Percentiles rank a stretch among this genome's conserved stretches.
These are phyloP conservation scores for Tulasnella sp. DNA, from an alignment of 768 basidiomycete genomes.

Conservation along the genomic window DNA sequence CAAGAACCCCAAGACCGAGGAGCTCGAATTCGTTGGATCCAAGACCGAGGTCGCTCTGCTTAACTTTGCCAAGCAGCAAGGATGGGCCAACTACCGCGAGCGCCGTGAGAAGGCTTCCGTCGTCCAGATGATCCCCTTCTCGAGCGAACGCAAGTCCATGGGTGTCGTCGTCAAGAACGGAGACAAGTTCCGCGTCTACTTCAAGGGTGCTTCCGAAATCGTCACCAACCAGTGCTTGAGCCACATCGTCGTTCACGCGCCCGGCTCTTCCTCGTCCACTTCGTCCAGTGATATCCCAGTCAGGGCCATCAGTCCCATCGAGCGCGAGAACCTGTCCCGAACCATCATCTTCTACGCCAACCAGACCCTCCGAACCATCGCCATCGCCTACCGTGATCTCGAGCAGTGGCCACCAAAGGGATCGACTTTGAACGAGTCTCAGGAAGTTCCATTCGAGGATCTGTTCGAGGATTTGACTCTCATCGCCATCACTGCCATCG, in stretches of 20 bases:
- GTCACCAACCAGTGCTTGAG: slow-evolving; percentile 67
- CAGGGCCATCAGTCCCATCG: slow-evolving; percentile 57
- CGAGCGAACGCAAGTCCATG: slow-evolving; percentile 91
- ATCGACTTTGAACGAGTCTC: slow-evolving; percentile 40
- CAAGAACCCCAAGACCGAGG: slow-evolving; percentile 54
- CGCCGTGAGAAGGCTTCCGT: slow-evolving; percentile 55
- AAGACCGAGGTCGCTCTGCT: slow-evolving; percentile 95
- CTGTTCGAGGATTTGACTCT: slow-evolving; percentile 73
- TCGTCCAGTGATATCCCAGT: slow-evolving; percentile 48
- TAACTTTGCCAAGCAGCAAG: slow-evolving; percentile 73
- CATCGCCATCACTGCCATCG: slow-evolving; percentile 89
- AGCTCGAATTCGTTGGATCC: slow-evolving; percentile 71
- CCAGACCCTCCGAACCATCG: slow-evolving; percentile 90
- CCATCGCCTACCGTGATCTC: slow-evolving; percentile 89
- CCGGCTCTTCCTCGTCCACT: slow-evolving; percentile 32
- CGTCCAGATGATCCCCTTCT: slow-evolving; percentile 90
- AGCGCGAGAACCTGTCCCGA: slow-evolving; percentile 76
- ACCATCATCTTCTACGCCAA: slow-evolving; percentile 99
- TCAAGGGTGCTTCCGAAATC: slow-evolving; percentile 95
- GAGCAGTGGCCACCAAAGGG: slow-evolving; percentile 74
- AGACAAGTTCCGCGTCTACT: slow-evolving; percentile 61
- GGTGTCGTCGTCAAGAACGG: slow-evolving; percentile 64
- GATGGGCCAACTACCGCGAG: slow-evolving; percentile 67
- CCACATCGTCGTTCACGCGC: slow-evolving; percentile 65
- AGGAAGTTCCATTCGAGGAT: slow-evolving; percentile 66